phyloP scores from a whole-genome alignment of 495 filamentous ascomycete genomes.

The Penicillium roqueforti region DNA sequence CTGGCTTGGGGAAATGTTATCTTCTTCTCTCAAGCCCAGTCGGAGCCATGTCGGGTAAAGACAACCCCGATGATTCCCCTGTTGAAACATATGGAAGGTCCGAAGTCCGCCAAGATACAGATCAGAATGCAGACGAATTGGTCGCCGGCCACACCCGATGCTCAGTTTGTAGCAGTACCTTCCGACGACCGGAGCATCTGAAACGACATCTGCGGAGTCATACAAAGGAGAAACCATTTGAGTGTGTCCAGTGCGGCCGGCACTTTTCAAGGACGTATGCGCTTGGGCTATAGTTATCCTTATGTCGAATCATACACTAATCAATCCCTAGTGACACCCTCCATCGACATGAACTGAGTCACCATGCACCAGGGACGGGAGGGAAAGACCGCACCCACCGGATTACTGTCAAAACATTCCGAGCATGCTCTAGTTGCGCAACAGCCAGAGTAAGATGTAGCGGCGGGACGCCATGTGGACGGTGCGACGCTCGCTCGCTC shows the following conservation, averaged over 20 bases:
- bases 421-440: constrained; percentile 55
- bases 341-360: constrained; percentile 52
- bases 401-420: constrained; percentile 45
- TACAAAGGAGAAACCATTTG: constrained; percentile 65
- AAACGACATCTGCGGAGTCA: constrained; percentile 70
- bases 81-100: neutral
- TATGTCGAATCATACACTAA: neutral
- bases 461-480: constrained; percentile 48
- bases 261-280: constrained; percentile 60
- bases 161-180: constrained; percentile 51
- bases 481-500: constrained; percentile 49
- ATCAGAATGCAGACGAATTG: constrained; percentile 20
- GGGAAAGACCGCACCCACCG: constrained; percentile 40
- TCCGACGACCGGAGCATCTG: constrained; percentile 65
- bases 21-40: constrained; percentile 8
- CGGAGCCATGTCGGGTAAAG: constrained; percentile 32
- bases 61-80: constrained; percentile 13
- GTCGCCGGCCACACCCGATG: constrained; percentile 38
- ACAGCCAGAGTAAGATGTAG: constrained; percentile 54
- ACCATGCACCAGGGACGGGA: constrained; percentile 39
- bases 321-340: constrained; percentile 46
- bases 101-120: constrained; percentile 2
- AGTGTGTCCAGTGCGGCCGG: constrained; percentile 61
- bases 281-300: neutral
- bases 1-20: constrained; percentile 16